Conservation (phyloP, 2,329 filamentous ascomycete genomes). For the Dothideomycetes sp. region DNA sequence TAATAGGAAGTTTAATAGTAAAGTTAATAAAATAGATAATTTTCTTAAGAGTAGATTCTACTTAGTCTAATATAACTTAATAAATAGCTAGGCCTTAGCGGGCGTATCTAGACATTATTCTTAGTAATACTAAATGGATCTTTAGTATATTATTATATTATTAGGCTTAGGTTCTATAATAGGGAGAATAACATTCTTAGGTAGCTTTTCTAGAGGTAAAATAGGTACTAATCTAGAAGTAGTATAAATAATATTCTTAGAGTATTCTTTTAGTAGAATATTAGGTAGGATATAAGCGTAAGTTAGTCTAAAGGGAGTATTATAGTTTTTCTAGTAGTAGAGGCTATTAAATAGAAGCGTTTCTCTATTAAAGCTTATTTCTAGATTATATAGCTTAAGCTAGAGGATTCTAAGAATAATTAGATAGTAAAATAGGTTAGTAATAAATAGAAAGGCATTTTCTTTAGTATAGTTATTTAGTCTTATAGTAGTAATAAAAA, state of each 20-base stretch:
- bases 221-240: no score
- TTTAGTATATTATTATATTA: not conserved
- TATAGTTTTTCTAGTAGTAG: not conserved
- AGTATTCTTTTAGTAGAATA: not conserved
- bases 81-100: not conserved
- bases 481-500: not conserved
- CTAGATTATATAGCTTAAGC: not conserved
- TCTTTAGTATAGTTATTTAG: not conserved
- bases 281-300: not conserved
- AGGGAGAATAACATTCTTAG: conserved; percentile 1
- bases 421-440: not conserved
- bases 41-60: not conserved
- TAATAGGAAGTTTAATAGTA: conserved; percentile 1
- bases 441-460: not conserved
- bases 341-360: not conserved
- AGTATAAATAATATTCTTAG: not conserved
- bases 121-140: not conserved
- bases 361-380: not conserved
- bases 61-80: conserved; percentile 1
- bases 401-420: conserved; percentile 1
- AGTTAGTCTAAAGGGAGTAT: not conserved
- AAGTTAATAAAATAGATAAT: not conserved
- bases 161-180: not conserved
- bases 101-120: not conserved
- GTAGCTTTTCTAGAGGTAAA: not conserved